Base-by-base conservation (phyloP, 352 stramenopile species). In the Phytophthora fragariaefolia region DNA sequence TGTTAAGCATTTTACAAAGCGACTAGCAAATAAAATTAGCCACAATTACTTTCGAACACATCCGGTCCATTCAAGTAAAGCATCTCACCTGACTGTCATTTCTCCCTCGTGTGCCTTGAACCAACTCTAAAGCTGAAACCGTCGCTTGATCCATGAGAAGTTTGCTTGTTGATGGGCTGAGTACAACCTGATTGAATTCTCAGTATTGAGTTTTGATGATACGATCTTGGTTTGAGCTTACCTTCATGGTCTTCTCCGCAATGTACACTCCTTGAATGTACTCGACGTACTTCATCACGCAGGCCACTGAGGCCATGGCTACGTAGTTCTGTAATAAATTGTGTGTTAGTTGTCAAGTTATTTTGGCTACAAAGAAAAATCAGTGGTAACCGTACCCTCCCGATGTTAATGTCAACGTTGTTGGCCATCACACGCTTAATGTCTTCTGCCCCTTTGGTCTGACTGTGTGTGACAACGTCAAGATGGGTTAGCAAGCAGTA, bases 211-310 rank as follows among this genome's bases (percentile, higher is more conserved):
- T n/a, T n/a, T 20, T 45, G 23, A n/a, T 20, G 2, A 59, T 56
- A 63, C 40, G 26, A 26, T 26, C 30, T 22, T 18, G 13, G 8
- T 9, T 42, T 6, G 48, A 15, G 45, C 36, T 43, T n/a, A 90
- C 85, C 83, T 92, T 92, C 54, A 95, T 85, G 4, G 87, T 92
- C 27, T 87, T 92, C 40, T 86, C 71, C 10, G 85, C 89, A n/a
- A 96, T 87, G 59, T 88, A 90, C 6, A 96, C 81, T 9, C 88
- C 88, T 76, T 96, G 88, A 32, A 93, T 92, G 50, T 86, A 92
- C 63, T 96, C 89, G 28, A 95, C 74, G 69, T 96, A 96, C 64
- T 91, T 84, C 78, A 95, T 88, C 50, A 93, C 62, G 57, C 87
- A 93, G 1, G 87, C 81, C 4, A 94, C 80, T 2, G 89, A 84